A percentile compares a stretch with the other conserved stretches of the same genome.
Conservation (phyloP, 2,329 filamentous ascomycete species). For the Paecilomyces sp. region DNA sequence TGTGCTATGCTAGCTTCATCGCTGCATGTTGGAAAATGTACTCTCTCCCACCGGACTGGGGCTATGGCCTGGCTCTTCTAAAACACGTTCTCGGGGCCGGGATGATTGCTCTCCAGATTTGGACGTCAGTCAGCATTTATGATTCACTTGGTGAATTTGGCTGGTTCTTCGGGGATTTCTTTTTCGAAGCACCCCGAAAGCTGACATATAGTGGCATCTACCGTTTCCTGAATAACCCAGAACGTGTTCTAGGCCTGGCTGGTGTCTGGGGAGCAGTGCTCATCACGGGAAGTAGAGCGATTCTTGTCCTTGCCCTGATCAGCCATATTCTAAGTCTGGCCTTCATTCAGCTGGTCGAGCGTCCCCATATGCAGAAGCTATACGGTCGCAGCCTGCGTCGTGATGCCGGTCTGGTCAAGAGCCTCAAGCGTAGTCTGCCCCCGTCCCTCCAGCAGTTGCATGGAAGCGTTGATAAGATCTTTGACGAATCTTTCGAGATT, state of each 20-base stretch:
- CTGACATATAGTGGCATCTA: slow-evolving; percentile 97
- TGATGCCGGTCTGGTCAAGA: slow-evolving; percentile 88
- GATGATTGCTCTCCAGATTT: slow-evolving; percentile 78
- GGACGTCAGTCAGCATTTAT: slow-evolving; percentile 90
- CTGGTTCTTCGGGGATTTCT: slow-evolving; percentile 99
- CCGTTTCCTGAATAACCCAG: slow-evolving; percentile 94
- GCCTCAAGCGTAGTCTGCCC: slow-evolving; percentile 78
- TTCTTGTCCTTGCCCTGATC: slow-evolving; percentile 79
- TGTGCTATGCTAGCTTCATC: slow-evolving; percentile 83
- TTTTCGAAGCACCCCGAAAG: slow-evolving; percentile 83
- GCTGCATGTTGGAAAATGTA: slow-evolving; percentile 98
- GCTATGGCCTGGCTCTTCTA: slow-evolving; percentile 73
- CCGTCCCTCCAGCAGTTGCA: slow-evolving; percentile 76
- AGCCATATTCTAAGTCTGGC: slow-evolving; percentile 78
- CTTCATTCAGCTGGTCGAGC: slow-evolving; percentile 90
- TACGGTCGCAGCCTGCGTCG: slow-evolving; percentile 78
- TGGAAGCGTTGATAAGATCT: slow-evolving; percentile 75
- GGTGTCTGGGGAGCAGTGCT: slow-evolving; percentile 93
- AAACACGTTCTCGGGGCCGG: slow-evolving; percentile 78
- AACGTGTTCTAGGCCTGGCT: slow-evolving; percentile 85
- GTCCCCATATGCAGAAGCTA: slow-evolving; percentile 96
- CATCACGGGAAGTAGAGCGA: slow-evolving; percentile 80
- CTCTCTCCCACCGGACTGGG: slow-evolving; percentile 75
- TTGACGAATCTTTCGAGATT: slow-evolving; percentile 80
- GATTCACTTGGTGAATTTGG: slow-evolving; percentile 95